Percentiles rank a stretch among this genome's conserved stretches.
Conservation (phyloP, 345 rosid genomes). For the Brassica carinata region DNA sequence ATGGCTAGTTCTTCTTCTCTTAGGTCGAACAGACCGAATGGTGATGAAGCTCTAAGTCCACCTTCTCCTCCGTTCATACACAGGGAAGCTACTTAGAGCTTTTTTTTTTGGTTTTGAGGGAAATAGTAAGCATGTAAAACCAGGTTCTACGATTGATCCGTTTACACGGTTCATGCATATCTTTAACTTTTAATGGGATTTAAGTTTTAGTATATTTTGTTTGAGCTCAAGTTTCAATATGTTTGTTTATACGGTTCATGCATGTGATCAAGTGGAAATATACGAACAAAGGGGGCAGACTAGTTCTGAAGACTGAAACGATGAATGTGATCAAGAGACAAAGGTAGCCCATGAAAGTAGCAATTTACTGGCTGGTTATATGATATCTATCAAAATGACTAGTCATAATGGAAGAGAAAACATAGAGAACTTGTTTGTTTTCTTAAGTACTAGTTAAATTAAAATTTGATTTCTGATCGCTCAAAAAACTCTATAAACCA, state of each 20-base stretch:
- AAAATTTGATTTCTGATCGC: background rate
- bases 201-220: background rate
- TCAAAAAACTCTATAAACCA: background rate
- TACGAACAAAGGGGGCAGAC: background rate
- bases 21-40: conserved; percentile 40
- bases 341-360: background rate
- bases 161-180: background rate
- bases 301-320: background rate
- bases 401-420: background rate
- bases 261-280: too few species aligned
- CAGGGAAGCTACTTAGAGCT: conserved; percentile 48
- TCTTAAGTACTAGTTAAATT: background rate
- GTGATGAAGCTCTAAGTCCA: conserved; percentile 58
- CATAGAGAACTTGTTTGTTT: background rate
- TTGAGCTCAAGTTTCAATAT: too few species aligned
- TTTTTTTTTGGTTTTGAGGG: background rate
- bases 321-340: background rate
- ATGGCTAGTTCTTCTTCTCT: conserved; percentile 46
- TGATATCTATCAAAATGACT: background rate
- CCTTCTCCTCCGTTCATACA: conserved; percentile 63
- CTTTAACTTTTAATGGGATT: background rate
- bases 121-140: background rate
- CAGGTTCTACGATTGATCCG: background rate
- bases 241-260: too few species aligned
- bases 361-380: background rate